Percentiles rank a stretch among this genome's conserved stretches.
These are phyloP conservation scores for Monarda citriodora DNA, from an alignment of 305 asterid species.

Conservation along the genomic window DNA sequence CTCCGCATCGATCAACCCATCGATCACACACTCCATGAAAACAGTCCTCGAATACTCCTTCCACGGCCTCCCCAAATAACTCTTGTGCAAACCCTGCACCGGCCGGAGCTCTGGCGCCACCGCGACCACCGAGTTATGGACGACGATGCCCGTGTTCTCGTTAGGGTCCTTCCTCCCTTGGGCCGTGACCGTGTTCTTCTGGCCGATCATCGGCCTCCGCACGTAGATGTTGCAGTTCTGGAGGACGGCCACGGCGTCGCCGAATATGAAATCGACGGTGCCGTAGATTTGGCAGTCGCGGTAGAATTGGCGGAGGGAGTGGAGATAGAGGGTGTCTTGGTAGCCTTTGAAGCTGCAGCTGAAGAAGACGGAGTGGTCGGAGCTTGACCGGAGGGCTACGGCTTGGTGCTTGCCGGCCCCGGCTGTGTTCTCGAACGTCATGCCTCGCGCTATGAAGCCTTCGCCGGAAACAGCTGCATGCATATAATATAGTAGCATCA, in stretches of 20 bases:
- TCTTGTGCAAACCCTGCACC: constrained; percentile 18
- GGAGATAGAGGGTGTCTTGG: constrained; percentile 58
- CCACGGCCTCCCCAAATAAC: constrained; percentile 60
- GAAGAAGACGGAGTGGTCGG: constrained; percentile 48
- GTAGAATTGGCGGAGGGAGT: constrained; percentile 47
- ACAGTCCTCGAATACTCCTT: constrained; percentile 39
- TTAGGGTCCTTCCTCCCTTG: constrained; percentile 42
- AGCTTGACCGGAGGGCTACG: constrained; percentile 54
- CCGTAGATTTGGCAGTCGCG: constrained; percentile 49
- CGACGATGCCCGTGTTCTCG: constrained; percentile 44
- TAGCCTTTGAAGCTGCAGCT: constrained; percentile 54
- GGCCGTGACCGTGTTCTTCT: constrained; percentile 46
- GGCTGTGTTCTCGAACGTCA: constrained; percentile 61
- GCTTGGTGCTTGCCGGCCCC: constrained; percentile 58
- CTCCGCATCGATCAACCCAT: constrained; percentile 35
- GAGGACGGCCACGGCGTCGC: constrained; percentile 40
- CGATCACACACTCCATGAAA: constrained; percentile 28
- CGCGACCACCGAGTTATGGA: constrained; percentile 37
- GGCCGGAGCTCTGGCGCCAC: constrained; percentile 29
- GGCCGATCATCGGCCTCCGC: constrained; percentile 33
- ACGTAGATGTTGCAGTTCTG: constrained; percentile 46
- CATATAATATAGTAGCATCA: not conserved
- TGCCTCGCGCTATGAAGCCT: constrained; percentile 49
- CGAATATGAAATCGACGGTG: constrained; percentile 56
- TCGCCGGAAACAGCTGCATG: constrained; percentile 41